Base-by-base conservation (phyloP, 306 rosid genomes). In the Lathyrus tuberosus region DNA sequence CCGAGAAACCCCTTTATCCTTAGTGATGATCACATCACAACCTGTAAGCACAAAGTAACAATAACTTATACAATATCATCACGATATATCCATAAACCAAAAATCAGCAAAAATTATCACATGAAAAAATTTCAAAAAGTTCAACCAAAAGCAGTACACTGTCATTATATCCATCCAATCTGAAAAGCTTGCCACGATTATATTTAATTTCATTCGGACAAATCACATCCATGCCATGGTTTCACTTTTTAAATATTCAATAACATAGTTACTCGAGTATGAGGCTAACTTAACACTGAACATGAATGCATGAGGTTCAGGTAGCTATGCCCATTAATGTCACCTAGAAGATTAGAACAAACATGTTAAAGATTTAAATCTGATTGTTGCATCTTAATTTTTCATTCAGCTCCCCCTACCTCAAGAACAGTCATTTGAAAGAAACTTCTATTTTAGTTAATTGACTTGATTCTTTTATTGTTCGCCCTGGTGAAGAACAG, bases 1-100 rank as follows among this genome's bases (percentile, higher is more conserved):
- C 76, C 98, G 89, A 47, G 98, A 93, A 72, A 88, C 97, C 65
- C 98, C 97, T 85, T 90, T 93, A 81, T 90, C 97, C 74, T 85
- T 90, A 13, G 86, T 78, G 79, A 93, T 74, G 57, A 81, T 84
- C 41, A 93, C 81, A 79, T 90, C 98, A 62, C 98, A 93, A 60
- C 93, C 98, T 93, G 85, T 62, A 64, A 60, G 76, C 30, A 66
- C 69, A 42, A 40, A 64, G 2, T 11, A 46, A 56, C 38, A 70
- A 63, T 42, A 52, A 65, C 37, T 56, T 52, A 60, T 14, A 59
- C 69, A 60, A 76, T 5, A 48, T 61, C 59, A 67, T 49, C 17
- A 46, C 22, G 65, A 57, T 69, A 57, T 69, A 60, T 60, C 46
- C 71, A 69, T 9, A 49, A 64, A 31, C 13, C 18, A 60, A 51